phyloP scores from a whole-genome alignment of 2,329 filamentous ascomycete species.

The Orbilia brochopaga region DNA sequence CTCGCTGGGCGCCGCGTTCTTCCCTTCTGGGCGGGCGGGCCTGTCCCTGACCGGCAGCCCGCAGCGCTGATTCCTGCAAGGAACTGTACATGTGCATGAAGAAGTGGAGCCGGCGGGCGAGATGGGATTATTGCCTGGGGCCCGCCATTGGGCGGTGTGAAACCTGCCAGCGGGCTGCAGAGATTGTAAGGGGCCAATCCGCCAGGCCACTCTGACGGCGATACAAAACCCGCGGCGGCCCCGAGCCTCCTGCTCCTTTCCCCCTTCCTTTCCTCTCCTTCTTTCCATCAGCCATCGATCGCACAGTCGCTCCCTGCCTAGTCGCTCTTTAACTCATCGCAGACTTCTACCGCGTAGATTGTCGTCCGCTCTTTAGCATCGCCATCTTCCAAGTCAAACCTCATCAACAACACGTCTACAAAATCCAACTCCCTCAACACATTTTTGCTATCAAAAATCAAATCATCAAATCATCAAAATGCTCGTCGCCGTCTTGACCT shows the following conservation, averaged over 20 bases:
- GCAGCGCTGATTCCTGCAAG: constrained; percentile 11
- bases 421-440: constrained; percentile 41
- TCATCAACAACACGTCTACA: constrained; percentile 10
- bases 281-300: constrained; percentile 13
- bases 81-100: constrained; percentile 9
- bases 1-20: neutral
- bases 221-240: constrained; percentile 47
- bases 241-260: constrained; percentile 10
- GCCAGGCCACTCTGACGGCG: neutral
- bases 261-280: constrained; percentile 17
- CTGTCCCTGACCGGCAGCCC: constrained; percentile 1
- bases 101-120: too few species aligned
- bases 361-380: constrained; percentile 48
- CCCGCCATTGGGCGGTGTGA: constrained; percentile 23
- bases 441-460: too few species aligned
- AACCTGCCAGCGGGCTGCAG: constrained; percentile 36
- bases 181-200: neutral
- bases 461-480: constrained; percentile 54
- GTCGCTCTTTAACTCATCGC: constrained; percentile 35
- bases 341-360: constrained; percentile 50
- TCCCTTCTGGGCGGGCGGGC: neutral
- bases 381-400: neutral
- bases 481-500: constrained; percentile 50
- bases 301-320: constrained; percentile 10
- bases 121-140: constrained; percentile 33